Conservation (phyloP, 176 grass and related monocot species). For the Saccharum spontaneum region DNA sequence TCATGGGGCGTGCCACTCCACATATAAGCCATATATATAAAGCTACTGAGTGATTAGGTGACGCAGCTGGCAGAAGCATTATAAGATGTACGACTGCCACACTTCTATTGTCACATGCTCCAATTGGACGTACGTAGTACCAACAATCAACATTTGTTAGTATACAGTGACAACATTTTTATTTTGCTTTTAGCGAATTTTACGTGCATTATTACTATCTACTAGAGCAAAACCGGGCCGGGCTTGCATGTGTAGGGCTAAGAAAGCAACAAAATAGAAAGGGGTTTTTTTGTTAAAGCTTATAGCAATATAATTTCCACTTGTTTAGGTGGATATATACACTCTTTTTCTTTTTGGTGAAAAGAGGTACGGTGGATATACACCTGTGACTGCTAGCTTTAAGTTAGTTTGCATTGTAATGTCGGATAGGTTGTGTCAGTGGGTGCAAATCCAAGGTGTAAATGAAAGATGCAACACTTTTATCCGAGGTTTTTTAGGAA, state of each 20-base stretch:
- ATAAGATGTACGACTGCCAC: not conserved
- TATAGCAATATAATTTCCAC: not conserved
- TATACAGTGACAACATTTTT: not conserved
- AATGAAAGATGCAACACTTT: not conserved
- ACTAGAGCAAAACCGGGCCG: not conserved
- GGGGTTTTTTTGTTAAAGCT: not conserved
- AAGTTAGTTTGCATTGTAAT: not conserved
- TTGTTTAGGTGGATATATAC: not conserved
- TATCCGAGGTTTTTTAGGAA: not conserved
- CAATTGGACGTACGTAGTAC: not conserved
- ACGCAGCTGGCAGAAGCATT: not conserved
- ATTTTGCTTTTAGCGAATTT: not conserved
- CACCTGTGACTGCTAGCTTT: not conserved
- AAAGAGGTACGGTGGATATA: not conserved
- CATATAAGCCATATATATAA: not conserved
- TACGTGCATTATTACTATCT: not conserved
- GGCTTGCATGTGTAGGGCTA: not conserved
- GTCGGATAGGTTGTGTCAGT: not conserved
- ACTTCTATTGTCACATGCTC: slow-evolving; percentile 6
- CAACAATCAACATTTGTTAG: not conserved
- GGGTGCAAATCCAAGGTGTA: slow-evolving; percentile 8
- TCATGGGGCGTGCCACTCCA: not conserved
- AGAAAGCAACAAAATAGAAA: not conserved
- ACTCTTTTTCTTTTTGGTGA: not conserved
- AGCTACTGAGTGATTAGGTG: not conserved